Percentiles rank a stretch among this genome's conserved stretches.
Evolutionary conservation across 495 filamentous ascomycete species (phyloP).

Genomic region (Jackrogersella multiformis): DNA sequence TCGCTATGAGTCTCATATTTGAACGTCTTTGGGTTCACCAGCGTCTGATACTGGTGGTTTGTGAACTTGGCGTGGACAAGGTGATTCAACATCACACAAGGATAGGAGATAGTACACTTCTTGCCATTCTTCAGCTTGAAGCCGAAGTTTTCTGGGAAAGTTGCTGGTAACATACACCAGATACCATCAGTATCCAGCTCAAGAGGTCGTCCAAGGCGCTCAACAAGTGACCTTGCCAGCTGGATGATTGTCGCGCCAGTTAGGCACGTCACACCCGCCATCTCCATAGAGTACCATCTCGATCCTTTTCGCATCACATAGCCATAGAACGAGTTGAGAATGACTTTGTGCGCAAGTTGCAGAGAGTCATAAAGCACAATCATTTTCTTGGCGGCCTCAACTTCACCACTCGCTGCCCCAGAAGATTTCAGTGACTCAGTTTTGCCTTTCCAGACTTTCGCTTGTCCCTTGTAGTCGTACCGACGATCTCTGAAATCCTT

Average conservation of each 20-base stretch:
- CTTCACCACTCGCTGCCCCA: conserved; percentile 77
- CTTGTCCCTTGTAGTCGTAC: conserved; percentile 97
- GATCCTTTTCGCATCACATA: conserved; percentile 99
- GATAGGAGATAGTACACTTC: conserved; percentile 94
- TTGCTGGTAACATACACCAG: conserved; percentile 98
- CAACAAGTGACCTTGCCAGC: conserved; percentile 92
- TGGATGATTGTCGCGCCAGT: conserved; percentile 98
- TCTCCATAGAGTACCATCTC: conserved; percentile 99
- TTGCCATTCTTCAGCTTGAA: conserved; percentile 96
- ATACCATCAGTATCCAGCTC: conserved; percentile 99
- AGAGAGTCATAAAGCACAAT: conserved; percentile 94
- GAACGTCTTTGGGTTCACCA: conserved; percentile 80
- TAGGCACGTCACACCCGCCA: conserved; percentile 98
- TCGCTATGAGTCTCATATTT: conserved; percentile 96
- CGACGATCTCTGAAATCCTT: conserved; percentile 93
- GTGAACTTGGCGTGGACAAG: conserved; percentile 95
- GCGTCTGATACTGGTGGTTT: conserved; percentile 94
- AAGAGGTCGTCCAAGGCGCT: conserved; percentile 89
- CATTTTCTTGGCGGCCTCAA: conserved; percentile 99
- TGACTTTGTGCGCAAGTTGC: conserved; percentile 98
- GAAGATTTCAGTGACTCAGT: conserved; percentile 83
- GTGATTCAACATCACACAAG: conserved; percentile 99
- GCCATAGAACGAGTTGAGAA: conserved; percentile 98
- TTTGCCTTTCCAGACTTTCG: conserved; percentile 98
- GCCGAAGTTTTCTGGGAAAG: conserved; percentile 95